A percentile compares a stretch with the other conserved stretches of the same genome.
phyloP scores from a whole-genome alignment of 192 early-diverging fungal species.

The Ambispora gerdemannii region DNA sequence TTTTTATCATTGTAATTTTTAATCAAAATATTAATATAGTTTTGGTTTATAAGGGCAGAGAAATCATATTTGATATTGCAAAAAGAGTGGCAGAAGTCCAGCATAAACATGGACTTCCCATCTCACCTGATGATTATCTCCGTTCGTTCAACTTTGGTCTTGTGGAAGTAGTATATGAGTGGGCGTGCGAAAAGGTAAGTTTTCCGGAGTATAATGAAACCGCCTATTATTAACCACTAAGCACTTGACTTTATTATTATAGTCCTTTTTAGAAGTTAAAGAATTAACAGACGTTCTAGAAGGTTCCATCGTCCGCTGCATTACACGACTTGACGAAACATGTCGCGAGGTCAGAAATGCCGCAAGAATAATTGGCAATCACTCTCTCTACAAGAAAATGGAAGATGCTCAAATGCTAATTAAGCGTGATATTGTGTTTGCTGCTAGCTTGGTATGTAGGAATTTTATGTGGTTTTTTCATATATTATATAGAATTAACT shows the following conservation, averaged over 20 bases:
- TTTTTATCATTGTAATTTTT: not conserved
- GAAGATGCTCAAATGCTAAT: conserved; percentile 82
- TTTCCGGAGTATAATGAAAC: no score
- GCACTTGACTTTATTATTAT: not conserved
- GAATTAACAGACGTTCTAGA: conserved; percentile 92
- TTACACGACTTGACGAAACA: conserved; percentile 90
- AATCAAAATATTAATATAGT: not conserved
- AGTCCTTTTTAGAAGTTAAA: conserved; percentile 86
- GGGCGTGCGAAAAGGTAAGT: conserved; percentile 80
- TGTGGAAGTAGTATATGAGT: conserved; percentile 97
- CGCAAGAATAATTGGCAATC: conserved; percentile 86
- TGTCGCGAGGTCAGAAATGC: conserved; percentile 84
- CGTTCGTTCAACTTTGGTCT: conserved; percentile 73
- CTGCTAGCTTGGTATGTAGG: conserved; percentile 75
- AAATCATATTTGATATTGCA: conserved; percentile 68
- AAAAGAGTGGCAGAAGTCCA: conserved; percentile 71
- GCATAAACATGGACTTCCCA: conserved; percentile 61
- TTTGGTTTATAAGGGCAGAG: conserved; percentile 44
- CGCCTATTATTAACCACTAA: no score
- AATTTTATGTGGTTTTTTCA: no score
- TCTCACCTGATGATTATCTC: conserved; percentile 27
- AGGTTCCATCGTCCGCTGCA: conserved; percentile 91
- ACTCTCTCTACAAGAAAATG: conserved; percentile 85
- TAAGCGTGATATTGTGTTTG: conserved; percentile 95
- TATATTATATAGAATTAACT: no score